Evolutionary conservation across 345 rosid species (phyloP), one percentile per base, ranked within the genome.

Genomic region (Odontarrhena argentea): DNA sequence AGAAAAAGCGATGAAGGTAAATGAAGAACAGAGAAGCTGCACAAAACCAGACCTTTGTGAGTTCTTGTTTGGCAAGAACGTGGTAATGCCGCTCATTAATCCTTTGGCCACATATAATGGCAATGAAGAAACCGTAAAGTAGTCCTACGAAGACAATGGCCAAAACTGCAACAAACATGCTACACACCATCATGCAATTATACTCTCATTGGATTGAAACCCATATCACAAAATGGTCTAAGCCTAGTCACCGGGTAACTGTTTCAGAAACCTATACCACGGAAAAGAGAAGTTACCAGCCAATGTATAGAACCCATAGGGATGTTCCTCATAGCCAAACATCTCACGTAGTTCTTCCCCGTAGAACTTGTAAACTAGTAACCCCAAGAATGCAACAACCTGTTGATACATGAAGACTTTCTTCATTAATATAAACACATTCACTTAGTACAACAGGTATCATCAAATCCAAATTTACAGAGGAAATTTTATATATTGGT

Each of bases 281-380:
- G 8, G 50, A 55, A 13, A 26, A 30, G n/a, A 42, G 2, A 26
- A 13, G 55, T 47, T 83, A 95, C 99, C 99, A 61, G 96, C 96
- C 87, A 95, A 86, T 9, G 95, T 86, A 70, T 95, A 95, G 74
- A 95, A 95, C 8, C 90, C 99, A 75, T 89, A 91, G 18, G 99
- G 99, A 78, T 95, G 99, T 64, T 95, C 98, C 57, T 91, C 99
- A 50, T 91, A 94, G 70, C 96, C 97, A 70, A 94, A 94, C 93
- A 91, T 94, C 76, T 94, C 99, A 52, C 96, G 86, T 59, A 94
- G 82, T 70, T 94, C 97, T 60, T 87, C 96, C 7, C 98, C 99
- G 15, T 91, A 95, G 50, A 95, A 87, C 65, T 87, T 95, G 92
- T 95, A 95, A 10, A 91, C 92, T 72, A 95, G 82, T 76, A 91